Conservation (phyloP, 805 yeast genomes). For the Spathaspora gorwiae region DNA sequence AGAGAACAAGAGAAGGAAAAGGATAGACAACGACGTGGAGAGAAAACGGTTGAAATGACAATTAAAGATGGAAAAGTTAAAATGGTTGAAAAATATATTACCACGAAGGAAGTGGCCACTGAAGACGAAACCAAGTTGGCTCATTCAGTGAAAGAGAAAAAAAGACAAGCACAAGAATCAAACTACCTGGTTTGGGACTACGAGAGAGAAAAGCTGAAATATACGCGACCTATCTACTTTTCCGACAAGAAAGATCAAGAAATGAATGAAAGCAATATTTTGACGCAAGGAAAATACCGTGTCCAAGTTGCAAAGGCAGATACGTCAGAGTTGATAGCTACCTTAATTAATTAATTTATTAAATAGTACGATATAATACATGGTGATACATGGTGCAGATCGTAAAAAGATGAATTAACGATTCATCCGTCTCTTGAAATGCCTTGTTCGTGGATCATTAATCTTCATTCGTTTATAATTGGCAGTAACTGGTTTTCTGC, state of each 20-base stretch:
- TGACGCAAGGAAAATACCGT: constrained; percentile 10
- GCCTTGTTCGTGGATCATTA: constrained; percentile 40
- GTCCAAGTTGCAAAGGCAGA: constrained; percentile 20
- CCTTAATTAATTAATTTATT: constrained; percentile 6
- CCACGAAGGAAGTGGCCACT: constrained; percentile 17
- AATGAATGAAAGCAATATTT: neutral
- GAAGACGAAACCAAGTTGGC: constrained; percentile 36
- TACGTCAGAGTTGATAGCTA: constrained; percentile 18
- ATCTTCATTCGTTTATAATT: constrained; percentile 53
- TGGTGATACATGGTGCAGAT: neutral
- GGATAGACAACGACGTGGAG: constrained; percentile 67
- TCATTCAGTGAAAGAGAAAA: constrained; percentile 21
- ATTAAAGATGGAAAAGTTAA: constrained; percentile 77
- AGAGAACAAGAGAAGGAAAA: constrained; percentile 60
- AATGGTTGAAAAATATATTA: constrained; percentile 44
- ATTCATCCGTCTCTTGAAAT: constrained; percentile 39
- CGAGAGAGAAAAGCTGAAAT: constrained; percentile 48
- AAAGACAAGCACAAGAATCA: constrained; percentile 23
- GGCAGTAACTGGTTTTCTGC: constrained; percentile 34
- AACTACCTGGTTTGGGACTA: constrained; percentile 52
- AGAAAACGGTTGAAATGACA: constrained; percentile 69
- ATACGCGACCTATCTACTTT: constrained; percentile 50
- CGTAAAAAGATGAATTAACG: constrained; percentile 10
- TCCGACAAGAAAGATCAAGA: neutral
- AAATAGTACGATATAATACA: neutral